phyloP scores from a whole-genome alignment of 495 filamentous ascomycete species.

The Astrothelium macrocarpum region DNA sequence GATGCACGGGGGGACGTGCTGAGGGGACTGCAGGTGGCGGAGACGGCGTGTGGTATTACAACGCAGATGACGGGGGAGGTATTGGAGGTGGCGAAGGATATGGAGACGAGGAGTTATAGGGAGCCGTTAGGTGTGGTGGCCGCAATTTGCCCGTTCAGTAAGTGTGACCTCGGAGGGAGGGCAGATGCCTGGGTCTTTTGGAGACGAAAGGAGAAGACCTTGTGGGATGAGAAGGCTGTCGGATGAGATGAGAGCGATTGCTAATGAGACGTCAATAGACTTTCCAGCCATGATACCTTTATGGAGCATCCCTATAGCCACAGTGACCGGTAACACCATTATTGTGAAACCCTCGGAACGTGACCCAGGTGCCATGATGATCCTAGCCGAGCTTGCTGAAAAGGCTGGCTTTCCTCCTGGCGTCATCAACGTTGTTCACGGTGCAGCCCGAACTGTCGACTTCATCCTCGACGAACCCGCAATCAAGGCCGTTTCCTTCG shows the following conservation, averaged over 20 bases:
- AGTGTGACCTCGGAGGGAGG: slow-evolving; percentile 25
- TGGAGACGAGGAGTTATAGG: slow-evolving; percentile 90
- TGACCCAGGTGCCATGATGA: slow-evolving; percentile 97
- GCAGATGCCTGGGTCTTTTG: background rate
- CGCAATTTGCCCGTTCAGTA: slow-evolving; percentile 97
- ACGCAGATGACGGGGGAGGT: slow-evolving; percentile 91
- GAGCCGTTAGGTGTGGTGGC: slow-evolving; percentile 93
- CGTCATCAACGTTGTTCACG: slow-evolving; percentile 92
- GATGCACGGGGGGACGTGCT: slow-evolving; percentile 95
- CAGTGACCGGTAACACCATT: slow-evolving; percentile 86
- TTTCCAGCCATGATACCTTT: slow-evolving; percentile 99
- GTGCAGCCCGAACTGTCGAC: slow-evolving; percentile 81
- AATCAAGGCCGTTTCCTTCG: slow-evolving; percentile 98
- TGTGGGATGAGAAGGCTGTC: background rate
- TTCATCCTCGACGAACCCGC: slow-evolving; percentile 94
- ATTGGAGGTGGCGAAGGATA: slow-evolving; percentile 94
- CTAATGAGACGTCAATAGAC: slow-evolving; percentile 30
- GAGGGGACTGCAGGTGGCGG: slow-evolving; percentile 89
- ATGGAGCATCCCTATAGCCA: slow-evolving; percentile 94
- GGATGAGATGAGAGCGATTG: background rate
- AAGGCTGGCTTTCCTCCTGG: slow-evolving; percentile 91
- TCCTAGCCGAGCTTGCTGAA: slow-evolving; percentile 81
- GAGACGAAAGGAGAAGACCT: background rate
- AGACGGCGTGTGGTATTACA: slow-evolving; percentile 90
- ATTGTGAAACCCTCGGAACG: slow-evolving; percentile 96